Base-by-base conservation (phyloP, 257 asterid species). In the Cruciata laevipes region DNA sequence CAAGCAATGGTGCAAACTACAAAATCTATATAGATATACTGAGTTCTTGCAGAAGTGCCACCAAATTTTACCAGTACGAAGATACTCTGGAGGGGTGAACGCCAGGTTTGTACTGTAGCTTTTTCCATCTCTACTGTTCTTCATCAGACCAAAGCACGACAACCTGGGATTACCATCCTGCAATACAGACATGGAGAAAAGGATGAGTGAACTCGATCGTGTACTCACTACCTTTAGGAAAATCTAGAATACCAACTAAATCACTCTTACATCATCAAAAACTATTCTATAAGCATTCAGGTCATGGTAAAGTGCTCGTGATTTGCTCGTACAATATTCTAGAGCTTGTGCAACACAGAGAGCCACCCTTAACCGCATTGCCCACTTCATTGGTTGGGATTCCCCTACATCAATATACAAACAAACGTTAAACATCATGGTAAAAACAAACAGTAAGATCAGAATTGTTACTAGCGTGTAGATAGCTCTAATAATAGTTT, bases 361-460 rank as follows among this genome's bases (percentile, higher is more conserved):
- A 68, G 97, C 95, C 69, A 93, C 99, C 77, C 99, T 85, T 78
- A 93, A 81, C 68, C 99, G 86, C 96, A 93, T 90, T n/a, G 97
- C 90, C 97, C 99, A 93, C 81, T 88, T 86, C 97, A 92, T 87
- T 30, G 98, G 97, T 71, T 92, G 97, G 71, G 97, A 35, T 73
- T 92, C 98, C 98, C 98, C 98, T 92, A 78, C 70, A 66, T 69
- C 77, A 76, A 71, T 60, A 74, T 4, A 17, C 44, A 74, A 68
- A 70, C 69, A 66, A 68, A 65, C 16, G 71, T 37, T 61, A 62
- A 59, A 31, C 52, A 59, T 31, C 52, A 16, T 6, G 55, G 55
- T 21, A 47, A 17, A 47, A 47, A 47, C 21, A 16, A 68, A 47
- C 30, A 57, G 14, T 8, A 13, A 35, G 13, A 40, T 6, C 9